A percentile compares a stretch with the other conserved stretches of the same genome.
Conservation (phyloP, 2,329 filamentous ascomycete species). For the Aspergillus costaricaensis region DNA sequence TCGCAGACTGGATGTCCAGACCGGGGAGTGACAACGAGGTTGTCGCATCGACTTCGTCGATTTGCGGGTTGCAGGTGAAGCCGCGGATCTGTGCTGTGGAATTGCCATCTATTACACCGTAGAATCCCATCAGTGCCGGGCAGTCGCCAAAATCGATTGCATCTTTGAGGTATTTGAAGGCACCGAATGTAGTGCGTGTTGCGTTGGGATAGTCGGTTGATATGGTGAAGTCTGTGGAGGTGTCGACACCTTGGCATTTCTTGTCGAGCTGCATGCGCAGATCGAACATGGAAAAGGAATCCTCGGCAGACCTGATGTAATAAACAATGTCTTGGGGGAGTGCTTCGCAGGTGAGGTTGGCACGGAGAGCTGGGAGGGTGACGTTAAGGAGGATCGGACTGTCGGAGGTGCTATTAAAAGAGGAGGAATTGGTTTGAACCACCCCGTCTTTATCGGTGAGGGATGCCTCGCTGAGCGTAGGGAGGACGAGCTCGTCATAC, state of each 20-base stretch:
- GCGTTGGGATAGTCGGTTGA: not conserved
- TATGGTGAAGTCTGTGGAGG: not conserved
- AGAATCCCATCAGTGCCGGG: constrained; percentile 1
- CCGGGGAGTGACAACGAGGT: constrained; percentile 16
- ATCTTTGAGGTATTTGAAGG: not conserved
- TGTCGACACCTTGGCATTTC: not conserved
- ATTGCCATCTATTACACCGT: constrained; percentile 15
- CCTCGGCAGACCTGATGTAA: fast-evolving
- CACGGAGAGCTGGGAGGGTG: constrained; percentile 7
- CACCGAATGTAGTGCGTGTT: constrained; percentile 2
- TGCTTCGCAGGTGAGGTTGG: not conserved
- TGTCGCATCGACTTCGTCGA: constrained; percentile 24
- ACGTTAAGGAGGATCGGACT: not conserved
- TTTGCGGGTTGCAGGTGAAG: constrained; percentile 19
- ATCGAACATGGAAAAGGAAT: not conserved
- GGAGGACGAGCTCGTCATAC: constrained; percentile 32
- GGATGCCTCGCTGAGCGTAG: constrained; percentile 14
- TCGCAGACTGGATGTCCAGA: not conserved
- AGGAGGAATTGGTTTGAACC: not conserved
- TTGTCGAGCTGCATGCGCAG: not conserved
- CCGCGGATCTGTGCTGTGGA: constrained; percentile 16
- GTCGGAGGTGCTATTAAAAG: not conserved
- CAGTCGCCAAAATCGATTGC: not conserved
- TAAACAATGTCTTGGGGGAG: not conserved
- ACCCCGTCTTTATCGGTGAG: constrained; percentile 15